Conservation (phyloP, 768 basidiomycete genomes). For the Sporobolomyces roseus region DNA sequence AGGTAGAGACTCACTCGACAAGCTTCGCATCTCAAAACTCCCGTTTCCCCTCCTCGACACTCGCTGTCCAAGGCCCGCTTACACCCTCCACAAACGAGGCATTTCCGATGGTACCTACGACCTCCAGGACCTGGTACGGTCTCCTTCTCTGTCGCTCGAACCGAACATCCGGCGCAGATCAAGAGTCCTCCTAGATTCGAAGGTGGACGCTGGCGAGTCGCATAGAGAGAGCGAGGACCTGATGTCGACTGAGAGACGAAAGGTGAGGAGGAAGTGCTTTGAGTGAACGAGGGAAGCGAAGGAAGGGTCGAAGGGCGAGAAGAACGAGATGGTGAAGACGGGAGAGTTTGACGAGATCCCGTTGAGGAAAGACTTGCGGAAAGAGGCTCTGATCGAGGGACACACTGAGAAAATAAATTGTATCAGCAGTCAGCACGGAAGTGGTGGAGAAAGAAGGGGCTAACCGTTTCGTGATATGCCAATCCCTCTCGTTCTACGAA, state of each 20-base stretch:
- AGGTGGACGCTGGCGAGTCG: constrained; percentile 17
- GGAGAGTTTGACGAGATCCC: not conserved
- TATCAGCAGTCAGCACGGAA: not conserved
- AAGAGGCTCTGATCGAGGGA: not conserved
- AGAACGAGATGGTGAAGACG: constrained; percentile 8
- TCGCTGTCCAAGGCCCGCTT: constrained; percentile 27
- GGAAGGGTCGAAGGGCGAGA: constrained; percentile 14
- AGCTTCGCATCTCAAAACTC: constrained; percentile 27
- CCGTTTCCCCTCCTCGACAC: constrained; percentile 17
- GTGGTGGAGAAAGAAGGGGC: not conserved
- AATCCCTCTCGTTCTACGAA: constrained; percentile 20
- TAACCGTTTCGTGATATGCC: constrained; percentile 28
- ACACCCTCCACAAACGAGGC: constrained; percentile 26
- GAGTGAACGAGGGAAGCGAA: not conserved
- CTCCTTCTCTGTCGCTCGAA: constrained; percentile 32
- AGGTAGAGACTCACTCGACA: constrained; percentile 26
- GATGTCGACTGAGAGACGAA: not conserved
- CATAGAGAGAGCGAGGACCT: constrained; percentile 14
- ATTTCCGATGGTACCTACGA: constrained; percentile 25
- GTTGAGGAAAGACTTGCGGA: not conserved
- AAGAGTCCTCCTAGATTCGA: constrained; percentile 31
- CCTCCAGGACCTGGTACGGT: constrained; percentile 15
- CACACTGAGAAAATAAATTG: constrained; percentile 6
- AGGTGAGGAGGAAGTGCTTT: not conserved
- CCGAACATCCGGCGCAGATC: constrained; percentile 30